Evolutionary conservation across 345 rosid genomes (phyloP), one percentile per base, ranked within the genome.

Genomic region (Hibiscus mutabilis): DNA sequence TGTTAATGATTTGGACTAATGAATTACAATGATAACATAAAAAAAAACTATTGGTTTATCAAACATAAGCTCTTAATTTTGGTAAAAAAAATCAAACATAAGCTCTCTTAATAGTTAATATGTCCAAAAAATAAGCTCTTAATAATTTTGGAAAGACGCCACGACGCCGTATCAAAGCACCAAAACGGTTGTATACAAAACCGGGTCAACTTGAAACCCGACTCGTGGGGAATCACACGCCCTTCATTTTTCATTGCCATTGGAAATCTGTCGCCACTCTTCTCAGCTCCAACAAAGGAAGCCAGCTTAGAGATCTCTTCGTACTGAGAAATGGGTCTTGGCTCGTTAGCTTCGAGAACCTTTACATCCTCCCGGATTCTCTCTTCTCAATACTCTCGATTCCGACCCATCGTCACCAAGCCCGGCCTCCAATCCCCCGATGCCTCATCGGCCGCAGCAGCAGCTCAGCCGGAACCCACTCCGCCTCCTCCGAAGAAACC

Each of bases 401-500:
- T 80, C 69, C 91, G 97, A 14, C 77, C 91, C 27, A 90, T 92
- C 73, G 83, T 86, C 37, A 78, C 96, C 46, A 89, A 86, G 63
- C 90, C 97, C 18, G 87, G 85, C 79, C 93, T 86, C 73, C 97
- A 87, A 73, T 87, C 91, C 21, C 88, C 97, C 16, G 97, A 86
- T 74, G 72, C 88, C 51, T 78, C 85, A 64, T 52, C 83, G 0
- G 78, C 86, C 9, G 79, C 96, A 0, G 78, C 88, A 2, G 74
- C 74, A 13, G 0, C 75, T 3, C 84, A 83, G 27, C 85, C 95
- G 14, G 89, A 84, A 5, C 84, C 88, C 21, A 67, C 79, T 2
- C 87, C 87, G 29, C 75, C 82, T 14, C 85, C 92, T 3, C 86
- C 81, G 4, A 82, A 86, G 73, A 82, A 69, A 25, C 98, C 99